Percentiles rank a stretch among this genome's conserved stretches.
These are phyloP conservation scores for Trametes cinnabarina DNA, from an alignment of 768 basidiomycete species.

Conservation along the genomic window DNA sequence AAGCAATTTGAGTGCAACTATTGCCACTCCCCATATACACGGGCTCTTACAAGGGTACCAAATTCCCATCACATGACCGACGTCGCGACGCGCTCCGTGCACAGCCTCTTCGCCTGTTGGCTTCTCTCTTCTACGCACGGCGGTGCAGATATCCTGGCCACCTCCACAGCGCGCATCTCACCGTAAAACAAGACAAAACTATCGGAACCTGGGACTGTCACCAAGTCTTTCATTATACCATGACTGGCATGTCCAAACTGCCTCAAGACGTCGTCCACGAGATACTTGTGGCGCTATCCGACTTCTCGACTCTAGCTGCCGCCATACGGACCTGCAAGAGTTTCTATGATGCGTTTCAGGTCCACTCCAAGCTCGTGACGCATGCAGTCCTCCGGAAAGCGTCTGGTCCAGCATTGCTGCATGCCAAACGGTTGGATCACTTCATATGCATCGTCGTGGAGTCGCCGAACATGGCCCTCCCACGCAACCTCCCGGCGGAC, in stretches of 20 bases:
- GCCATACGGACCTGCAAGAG: constrained; percentile 21
- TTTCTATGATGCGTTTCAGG: constrained; percentile 23
- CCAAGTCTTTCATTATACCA: too few relatives aligned
- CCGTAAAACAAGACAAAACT: too few relatives aligned
- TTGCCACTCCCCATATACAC: too few relatives aligned
- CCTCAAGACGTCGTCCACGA: constrained; percentile 25
- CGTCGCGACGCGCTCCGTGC: too few relatives aligned
- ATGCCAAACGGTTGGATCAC: constrained; percentile 19
- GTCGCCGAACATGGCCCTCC: constrained; percentile 3
- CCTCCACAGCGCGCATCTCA: too few relatives aligned
- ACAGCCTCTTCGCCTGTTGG: too few relatives aligned
- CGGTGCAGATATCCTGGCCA: too few relatives aligned
- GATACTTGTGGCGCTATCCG: constrained; percentile 23
- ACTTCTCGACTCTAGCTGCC: constrained; percentile 27
- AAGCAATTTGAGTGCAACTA: too few relatives aligned
- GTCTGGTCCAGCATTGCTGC: constrained; percentile 23
- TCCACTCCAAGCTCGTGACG: constrained; percentile 23
- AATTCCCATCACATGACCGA: too few relatives aligned
- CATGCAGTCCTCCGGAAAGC: constrained; percentile 26
- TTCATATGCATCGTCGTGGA: not conserved
- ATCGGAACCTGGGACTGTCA: too few relatives aligned
- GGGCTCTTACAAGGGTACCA: too few relatives aligned
- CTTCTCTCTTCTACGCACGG: too few relatives aligned
- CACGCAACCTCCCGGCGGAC: not conserved
- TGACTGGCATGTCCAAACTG: not conserved